A percentile compares a stretch with the other conserved stretches of the same genome.
Conservation (phyloP, 768 basidiomycete genomes). For the Xerocomellus chrysenteron region DNA sequence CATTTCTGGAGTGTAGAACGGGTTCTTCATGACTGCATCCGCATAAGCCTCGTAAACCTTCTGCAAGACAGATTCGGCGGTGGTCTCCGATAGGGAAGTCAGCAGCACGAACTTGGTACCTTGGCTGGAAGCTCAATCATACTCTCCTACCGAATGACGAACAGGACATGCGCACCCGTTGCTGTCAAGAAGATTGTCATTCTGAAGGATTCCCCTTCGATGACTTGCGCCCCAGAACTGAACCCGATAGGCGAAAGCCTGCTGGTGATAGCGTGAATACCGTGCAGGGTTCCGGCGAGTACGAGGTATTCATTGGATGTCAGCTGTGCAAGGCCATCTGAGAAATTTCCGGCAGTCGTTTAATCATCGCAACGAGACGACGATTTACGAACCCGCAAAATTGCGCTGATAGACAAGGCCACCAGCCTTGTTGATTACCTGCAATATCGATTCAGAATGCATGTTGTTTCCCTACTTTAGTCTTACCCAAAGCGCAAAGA, state of each 20-base stretch:
- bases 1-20: constrained; percentile 99
- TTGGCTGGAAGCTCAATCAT: constrained; percentile 30
- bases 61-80: constrained; percentile 68
- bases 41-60: constrained; percentile 92
- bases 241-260: constrained; percentile 79
- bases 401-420: constrained; percentile 93
- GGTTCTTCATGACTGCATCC: constrained; percentile 98
- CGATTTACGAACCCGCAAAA: constrained; percentile 66
- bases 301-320: constrained; percentile 95
- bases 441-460: constrained; percentile 13
- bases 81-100: constrained; percentile 74
- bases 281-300: constrained; percentile 93
- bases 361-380: neutral
- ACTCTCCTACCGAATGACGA: neutral
- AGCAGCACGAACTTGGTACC: constrained; percentile 96
- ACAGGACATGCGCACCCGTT: constrained; percentile 60
- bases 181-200: constrained; percentile 86
- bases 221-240: constrained; percentile 90
- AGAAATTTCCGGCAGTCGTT: neutral
- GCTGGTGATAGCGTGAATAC: constrained; percentile 97
- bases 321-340: constrained; percentile 89
- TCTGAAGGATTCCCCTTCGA: constrained; percentile 95
- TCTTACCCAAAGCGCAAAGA: constrained; percentile 80
- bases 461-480: neutral
- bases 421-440: constrained; percentile 98